Base-by-base conservation (phyloP, 176 grass and related monocot species). In the Pharus latifolius region DNA sequence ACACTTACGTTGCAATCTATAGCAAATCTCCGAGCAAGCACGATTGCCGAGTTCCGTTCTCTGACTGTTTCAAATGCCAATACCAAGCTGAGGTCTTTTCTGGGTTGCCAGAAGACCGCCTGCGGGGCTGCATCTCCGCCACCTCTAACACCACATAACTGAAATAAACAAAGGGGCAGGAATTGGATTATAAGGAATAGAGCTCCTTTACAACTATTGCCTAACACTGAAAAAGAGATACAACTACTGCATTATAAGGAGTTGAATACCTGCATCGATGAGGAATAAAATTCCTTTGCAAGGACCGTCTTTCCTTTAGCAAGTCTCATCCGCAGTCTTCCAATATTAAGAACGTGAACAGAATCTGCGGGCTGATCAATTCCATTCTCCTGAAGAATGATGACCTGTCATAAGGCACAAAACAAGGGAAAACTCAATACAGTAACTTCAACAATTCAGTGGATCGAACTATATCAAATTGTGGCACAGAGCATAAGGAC, bases 101-200 rank as follows among this genome's bases (percentile, higher is more conserved):
- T 84, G 4, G 84, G 83, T 60, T 69, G 87, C 91, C 91, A 96
- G 63, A 84, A 96, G 51, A 96, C 60, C 2, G 91, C 25, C 11
- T 76, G 52, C 1, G 69, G 70, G 0, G 78, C 87, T 2, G 87
- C 91, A 10, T 88, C 81, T 79, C 91, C 91, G 10, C 91, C 80
- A 0, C 91, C 91, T 76, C 91, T 87, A 57, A 84, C 73, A 4
- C 91, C 91, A 12, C 91, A 96, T 9, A 96, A 35, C 91, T 91
- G 78, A 50, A 65, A 45, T 40, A 11, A 23, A 22, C 7, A 17
- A 22, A 9, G 10, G 20, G 17, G 30, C 12, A 24, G 1, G 4
- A 0, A 17, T 79, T 44, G 73, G 45, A 50, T 56, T 23, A 33
- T 20, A 30, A 4, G 13, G 61, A 71, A 63, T 6, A 45, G 45